Conservation (phyloP, 495 filamentous ascomycete species). For the Neurospora sp. region DNA sequence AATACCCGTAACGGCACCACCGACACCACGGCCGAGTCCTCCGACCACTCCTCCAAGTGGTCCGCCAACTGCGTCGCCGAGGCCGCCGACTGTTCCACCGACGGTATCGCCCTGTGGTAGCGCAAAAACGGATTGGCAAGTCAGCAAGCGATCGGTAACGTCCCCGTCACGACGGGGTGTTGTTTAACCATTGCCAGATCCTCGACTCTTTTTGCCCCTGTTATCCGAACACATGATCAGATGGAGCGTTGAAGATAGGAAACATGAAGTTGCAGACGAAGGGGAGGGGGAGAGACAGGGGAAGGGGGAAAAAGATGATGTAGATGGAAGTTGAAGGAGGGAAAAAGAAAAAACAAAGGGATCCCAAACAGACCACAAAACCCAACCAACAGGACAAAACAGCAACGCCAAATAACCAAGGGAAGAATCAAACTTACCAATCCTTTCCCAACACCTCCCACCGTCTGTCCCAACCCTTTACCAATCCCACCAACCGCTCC, state of each 20-base stretch:
- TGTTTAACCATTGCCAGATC: slow-evolving; percentile 11
- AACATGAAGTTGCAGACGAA: background rate
- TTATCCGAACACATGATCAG: background rate
- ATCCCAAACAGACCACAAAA: background rate
- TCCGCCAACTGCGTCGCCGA: slow-evolving; percentile 16
- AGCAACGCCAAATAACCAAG: background rate
- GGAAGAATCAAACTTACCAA: background rate
- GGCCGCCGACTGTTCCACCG: slow-evolving; percentile 13
- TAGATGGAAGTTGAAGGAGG: background rate
- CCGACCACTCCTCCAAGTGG: slow-evolving; percentile 16
- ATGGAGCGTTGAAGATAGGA: background rate
- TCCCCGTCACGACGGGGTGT: background rate
- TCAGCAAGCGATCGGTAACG: background rate
- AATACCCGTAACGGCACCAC: slow-evolving; percentile 11
- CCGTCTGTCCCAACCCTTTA: slow-evolving; percentile 15
- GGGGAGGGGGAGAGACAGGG: background rate
- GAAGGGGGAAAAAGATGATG: background rate
- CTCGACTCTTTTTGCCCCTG: background rate
- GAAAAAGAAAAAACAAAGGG: background rate
- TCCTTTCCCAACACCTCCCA: slow-evolving; percentile 15
- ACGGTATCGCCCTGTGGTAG: slow-evolving; percentile 13
- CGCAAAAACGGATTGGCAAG: background rate
- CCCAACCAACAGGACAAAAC: background rate
- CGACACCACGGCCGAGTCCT: slow-evolving; percentile 13
- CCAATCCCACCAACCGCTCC: slow-evolving; percentile 14